Percentiles rank a stretch among this genome's conserved stretches.
Evolutionary conservation across 2,329 filamentous ascomycete genomes (phyloP).

Genomic region (Xylariaceae sp.): DNA sequence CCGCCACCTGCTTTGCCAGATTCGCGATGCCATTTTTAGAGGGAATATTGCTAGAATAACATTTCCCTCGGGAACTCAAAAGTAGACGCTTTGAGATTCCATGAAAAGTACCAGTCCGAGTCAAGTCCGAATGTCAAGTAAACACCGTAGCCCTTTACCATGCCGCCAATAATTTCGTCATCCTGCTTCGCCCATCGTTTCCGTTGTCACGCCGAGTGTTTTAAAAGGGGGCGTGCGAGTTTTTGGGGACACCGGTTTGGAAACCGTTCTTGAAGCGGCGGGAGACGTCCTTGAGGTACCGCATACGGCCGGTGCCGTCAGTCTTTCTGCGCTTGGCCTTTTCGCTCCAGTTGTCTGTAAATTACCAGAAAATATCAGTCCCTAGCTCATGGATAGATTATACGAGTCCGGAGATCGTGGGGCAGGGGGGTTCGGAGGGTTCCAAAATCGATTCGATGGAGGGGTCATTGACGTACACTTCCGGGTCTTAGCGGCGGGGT

Average conservation of each 20-base stretch:
- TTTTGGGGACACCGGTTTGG: constrained; percentile 83
- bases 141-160: constrained; percentile 31
- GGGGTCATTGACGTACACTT: constrained; percentile 69
- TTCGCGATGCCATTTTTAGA: constrained; percentile 30
- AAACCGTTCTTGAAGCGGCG: constrained; percentile 98
- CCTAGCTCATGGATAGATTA: neutral
- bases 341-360: constrained; percentile 95
- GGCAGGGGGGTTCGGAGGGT: neutral
- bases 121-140: constrained; percentile 33
- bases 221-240: constrained; percentile 50
- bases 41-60: constrained; percentile 30
- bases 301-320: constrained; percentile 92
- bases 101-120: constrained; percentile 32
- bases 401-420: neutral
- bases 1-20: constrained; percentile 24
- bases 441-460: constrained; percentile 3
- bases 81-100: constrained; percentile 25
- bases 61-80: constrained; percentile 26
- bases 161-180: constrained; percentile 30
- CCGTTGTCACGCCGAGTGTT: constrained; percentile 13
- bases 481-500: constrained; percentile 93
- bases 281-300: constrained; percentile 86
- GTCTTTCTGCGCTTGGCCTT: constrained; percentile 99
- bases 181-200: constrained; percentile 33
- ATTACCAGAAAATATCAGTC: constrained; percentile 19